Evolutionary conservation across 805 yeast genomes (phyloP), one percentile per base, ranked within the genome.

Genomic region (Lipomyces sp.): DNA sequence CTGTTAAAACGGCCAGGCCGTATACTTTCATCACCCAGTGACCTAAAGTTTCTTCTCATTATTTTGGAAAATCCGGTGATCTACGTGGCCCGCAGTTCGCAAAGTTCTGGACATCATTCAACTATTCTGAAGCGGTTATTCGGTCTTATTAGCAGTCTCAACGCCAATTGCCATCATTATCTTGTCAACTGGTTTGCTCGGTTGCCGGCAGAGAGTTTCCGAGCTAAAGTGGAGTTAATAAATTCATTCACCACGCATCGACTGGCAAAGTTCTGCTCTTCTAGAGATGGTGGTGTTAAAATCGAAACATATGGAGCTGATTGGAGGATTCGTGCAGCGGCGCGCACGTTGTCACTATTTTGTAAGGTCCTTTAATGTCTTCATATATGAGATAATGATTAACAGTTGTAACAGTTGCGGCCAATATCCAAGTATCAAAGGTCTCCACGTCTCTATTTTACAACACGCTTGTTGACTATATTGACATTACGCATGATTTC

Each of bases 181-280:
- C 73, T 89, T 34, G 81, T 85, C 1, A 81, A 83, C 65, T 88
- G 90, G 88, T 81, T 87, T 73, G 79, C 86, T 2, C 79, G 82
- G 56, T 73, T 81, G 18, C 77, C 87, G 0, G 63, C 70, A 0
- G 76, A 75, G 0, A 81, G 79, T 7, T 88, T 89, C 69, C 75
- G 76, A 8, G 73, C 76, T 1, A 87, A 87, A 71, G 83, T 92
- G 0, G 91, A 91, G 51, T 78, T 89, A 39, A 72, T 90, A 59
- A 93, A 92, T 73, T 80, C 91, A 30, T 92, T 89, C 77, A 83
- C 92, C 48, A 89, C 96, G 0, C 91, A 90, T 73, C 91, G 90
- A 56, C 79, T 93, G 63, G 84, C 87, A 53, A 69, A 73, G 50
- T 69, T 69, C 60, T 66, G 69, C 57, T 50, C 69, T 30, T 55